Base-by-base conservation (phyloP, 139 green algal genomes). In the Coccomyxa sp. region DNA sequence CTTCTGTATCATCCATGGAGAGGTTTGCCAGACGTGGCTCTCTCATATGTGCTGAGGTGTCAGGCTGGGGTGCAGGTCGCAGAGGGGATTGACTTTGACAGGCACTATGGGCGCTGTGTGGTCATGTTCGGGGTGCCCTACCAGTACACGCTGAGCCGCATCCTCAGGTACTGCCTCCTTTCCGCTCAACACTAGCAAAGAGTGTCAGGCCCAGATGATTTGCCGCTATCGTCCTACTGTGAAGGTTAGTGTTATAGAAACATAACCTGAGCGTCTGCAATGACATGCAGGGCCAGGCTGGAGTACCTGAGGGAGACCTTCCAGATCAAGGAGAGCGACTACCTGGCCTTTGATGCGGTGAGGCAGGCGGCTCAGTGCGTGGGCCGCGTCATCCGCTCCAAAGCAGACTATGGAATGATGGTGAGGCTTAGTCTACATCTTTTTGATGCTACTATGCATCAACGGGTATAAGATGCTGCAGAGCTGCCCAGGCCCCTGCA, bases 21-120 rank as follows among this genome's bases (percentile, higher is more conserved):
- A n/a, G n/a, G n/a, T n/a, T n/a, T n/a, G n/a, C n/a, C n/a, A n/a
- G n/a, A n/a, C n/a, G n/a, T n/a, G n/a, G n/a, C n/a, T n/a, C n/a
- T n/a, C n/a, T n/a, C n/a, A n/a, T n/a, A n/a, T n/a, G n/a, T n/a
- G n/a, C n/a, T n/a, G n/a, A n/a, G n/a, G n/a, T n/a, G n/a, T n/a
- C n/a, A n/a, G n/a, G 44, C 44, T 16, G 44, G 12, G 44, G 3
- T n/a, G 39, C 73, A 95, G 87, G 93, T 99, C 35, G 95, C 95
- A 0, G 96, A 99, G 85, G 96, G 96, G 68, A 99, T 99, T 78
- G 96, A 99, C 82, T 99, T 99, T 88, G 96, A 99, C 87, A 83
- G 90, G 5, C 93, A 97, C 82, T 97, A 96, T 75, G 93, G 91
- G 14, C 86, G 91, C 38, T 90, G 88, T 35, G 96, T 99, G 76